Evolutionary conservation across 108 stramenopile species (phyloP).

Genomic region (Pseudonitzschia delicatissima): DNA sequence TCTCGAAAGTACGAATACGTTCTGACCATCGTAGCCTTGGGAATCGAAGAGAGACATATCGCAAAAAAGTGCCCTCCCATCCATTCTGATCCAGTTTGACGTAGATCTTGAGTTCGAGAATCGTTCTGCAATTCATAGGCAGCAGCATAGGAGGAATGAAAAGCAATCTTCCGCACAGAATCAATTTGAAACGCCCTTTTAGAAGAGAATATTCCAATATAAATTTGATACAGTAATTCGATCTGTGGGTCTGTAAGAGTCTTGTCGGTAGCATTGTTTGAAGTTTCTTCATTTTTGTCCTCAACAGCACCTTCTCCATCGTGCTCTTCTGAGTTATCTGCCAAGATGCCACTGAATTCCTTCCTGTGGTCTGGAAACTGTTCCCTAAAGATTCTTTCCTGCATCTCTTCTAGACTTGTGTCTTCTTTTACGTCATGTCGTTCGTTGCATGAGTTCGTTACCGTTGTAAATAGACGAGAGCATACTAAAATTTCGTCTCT

Average conservation of each 20-base stretch:
- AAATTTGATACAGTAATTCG: constrained; percentile 42
- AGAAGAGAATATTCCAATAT: constrained; percentile 43
- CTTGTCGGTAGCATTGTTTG: constrained; percentile 5
- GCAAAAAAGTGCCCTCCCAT: constrained; percentile 29
- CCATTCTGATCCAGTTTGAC: constrained; percentile 2
- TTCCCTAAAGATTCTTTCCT: constrained; percentile 70
- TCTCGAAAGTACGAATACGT: constrained; percentile 2
- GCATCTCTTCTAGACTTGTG: constrained; percentile 36
- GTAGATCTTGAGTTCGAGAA: background rate
- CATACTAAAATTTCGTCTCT: constrained; percentile 1
- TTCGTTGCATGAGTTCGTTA: background rate
- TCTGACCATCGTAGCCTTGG: background rate
- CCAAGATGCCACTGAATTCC: constrained; percentile 61
- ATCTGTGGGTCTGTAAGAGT: constrained; percentile 58
- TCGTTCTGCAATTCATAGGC: constrained; percentile 17
- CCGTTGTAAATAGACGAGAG: background rate
- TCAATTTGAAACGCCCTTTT: constrained; percentile 6
- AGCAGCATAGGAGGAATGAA: constrained; percentile 25
- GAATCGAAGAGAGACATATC: constrained; percentile 16
- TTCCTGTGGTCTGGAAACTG: constrained; percentile 89
- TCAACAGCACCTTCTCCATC: constrained; percentile 18
- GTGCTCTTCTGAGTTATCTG: constrained; percentile 5
- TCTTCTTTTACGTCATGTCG: constrained; percentile 4
- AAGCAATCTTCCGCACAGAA: constrained; percentile 39
- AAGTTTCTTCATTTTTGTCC: constrained; percentile 8